Base-by-base conservation (phyloP, 2,329 filamentous ascomycete species). In the Xenoacremonium recifei region DNA sequence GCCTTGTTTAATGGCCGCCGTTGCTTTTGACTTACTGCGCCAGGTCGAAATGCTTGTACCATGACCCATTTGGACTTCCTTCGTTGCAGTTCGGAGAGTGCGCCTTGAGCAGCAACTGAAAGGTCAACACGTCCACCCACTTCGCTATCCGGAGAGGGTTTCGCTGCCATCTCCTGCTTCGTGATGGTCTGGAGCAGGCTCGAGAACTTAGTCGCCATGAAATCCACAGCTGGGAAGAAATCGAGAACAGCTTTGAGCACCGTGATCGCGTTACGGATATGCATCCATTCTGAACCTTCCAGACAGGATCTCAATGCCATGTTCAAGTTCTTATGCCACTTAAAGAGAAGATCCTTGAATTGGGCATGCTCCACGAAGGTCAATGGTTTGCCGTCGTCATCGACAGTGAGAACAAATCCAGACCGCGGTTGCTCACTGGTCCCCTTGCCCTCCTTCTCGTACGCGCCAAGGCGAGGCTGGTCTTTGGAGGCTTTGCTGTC, bases 191-290 rank as follows among this genome's bases (percentile, higher is more conserved):
- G 79, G 16, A 88, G 73, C 52, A 87, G 76, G 25, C 77, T 71
- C 21, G 78, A 75, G 47, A 85, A 82, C 51, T 79, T 77, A 29
- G 72, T 75, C 23, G 89, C 93, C 76, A 95, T 92, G 64, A 89
- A 93, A 59, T 95, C 89, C 44, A 97, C 81, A 13, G 84, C 85
- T 4, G 93, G 95, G 74, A 96, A 99, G 57, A 83, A 78, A 37
- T 89, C 82, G 18, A 89, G 79, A 35, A 96, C 76, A 10, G 81
- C 78, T 61, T 93, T 95, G 45, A 99, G 74, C 4, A 97, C 77
- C 44, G 87, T 93, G 53, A 97, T 95, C 33, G 90, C 89, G 62
- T 99, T 99, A 41, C 92, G 84, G 61, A 97, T 95, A 64, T 96
- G 91, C 86, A 96, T 96, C 79, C 93, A 99, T 66, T 97, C 92